Base-by-base conservation (phyloP, 1,284 basidiomycete genomes). In the Rhodotorula sp. region DNA sequence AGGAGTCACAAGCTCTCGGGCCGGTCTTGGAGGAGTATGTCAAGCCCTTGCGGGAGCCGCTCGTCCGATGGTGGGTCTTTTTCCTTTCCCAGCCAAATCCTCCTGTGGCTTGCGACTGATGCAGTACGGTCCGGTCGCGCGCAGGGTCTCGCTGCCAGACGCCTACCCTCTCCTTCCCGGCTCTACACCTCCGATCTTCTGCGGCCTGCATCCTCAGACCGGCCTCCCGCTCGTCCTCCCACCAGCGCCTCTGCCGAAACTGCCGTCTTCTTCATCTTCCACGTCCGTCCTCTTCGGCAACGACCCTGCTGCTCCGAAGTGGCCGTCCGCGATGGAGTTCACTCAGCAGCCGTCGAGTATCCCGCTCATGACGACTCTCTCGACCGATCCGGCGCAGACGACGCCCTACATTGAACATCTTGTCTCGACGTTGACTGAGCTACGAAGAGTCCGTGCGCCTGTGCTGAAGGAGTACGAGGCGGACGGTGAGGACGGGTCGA, bases 331-430 rank as follows among this genome's bases (percentile, higher is more conserved):
- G 11, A 44, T 44, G 39, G 39, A 44, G 13, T 44, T 44, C 39
- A 44, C 5, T 1, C 39, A 44, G 36, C 60, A 61, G 15, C 60
- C 60, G 22, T 17, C 36, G 0, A 61, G 61, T 15, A 46, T 74
- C 24, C 73, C 73, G 19, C 59, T 72, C 63, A 34, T 72, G 20
- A 72, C 70, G 11, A 72, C 70, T 7, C 55, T 74, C 30, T 63
- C 64, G 20, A 74, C 73, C 3, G 52, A 58, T 0, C 70, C 73
- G n/a, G 54, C 59, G 15, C 39, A 44, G 39, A 56, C 64, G 19
- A 29, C 66, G n/a, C 47, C 51, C 59, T 59, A 61, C n/a, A 22
- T 73, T 2, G 7, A 51, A 2, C 32, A 60, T n/a, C 52, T 74
- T 29, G 29, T 47, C 22, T 34, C 20, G 19, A 58, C 44, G 7